Evolutionary conservation across 2,329 filamentous ascomycete genomes (phyloP).

Genomic region (Pochonia chlamydosporia): DNA sequence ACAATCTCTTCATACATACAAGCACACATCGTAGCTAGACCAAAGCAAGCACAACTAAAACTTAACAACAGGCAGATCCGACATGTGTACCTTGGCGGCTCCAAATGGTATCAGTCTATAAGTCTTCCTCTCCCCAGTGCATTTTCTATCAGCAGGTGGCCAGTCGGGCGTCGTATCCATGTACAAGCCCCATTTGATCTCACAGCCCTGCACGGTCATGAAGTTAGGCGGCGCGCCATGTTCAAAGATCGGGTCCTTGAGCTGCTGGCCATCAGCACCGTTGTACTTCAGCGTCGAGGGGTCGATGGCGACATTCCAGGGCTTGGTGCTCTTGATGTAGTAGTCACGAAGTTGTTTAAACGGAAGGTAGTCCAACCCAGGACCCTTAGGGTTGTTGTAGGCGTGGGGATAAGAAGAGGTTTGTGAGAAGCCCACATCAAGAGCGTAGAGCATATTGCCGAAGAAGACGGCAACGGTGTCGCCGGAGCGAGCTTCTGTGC

Average conservation of each 20-base stretch:
- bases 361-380: conserved; percentile 13
- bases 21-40: neutral
- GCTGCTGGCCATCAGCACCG: conserved; percentile 12
- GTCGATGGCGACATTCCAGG: conserved; percentile 24
- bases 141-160: conserved; percentile 12
- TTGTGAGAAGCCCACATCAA: conserved; percentile 27
- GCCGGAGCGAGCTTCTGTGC: conserved; percentile 18
- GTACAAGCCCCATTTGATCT: conserved; percentile 28
- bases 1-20: neutral
- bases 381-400: conserved; percentile 12
- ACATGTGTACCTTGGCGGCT: conserved; percentile 39
- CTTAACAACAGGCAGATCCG: conserved; percentile 14
- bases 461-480: conserved; percentile 36
- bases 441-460: conserved; percentile 36
- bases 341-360: conserved; percentile 23
- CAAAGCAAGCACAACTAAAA: neutral
- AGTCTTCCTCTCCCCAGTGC: conserved; percentile 22
- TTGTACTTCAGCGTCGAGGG: conserved; percentile 19
- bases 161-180: conserved; percentile 25
- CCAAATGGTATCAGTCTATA: conserved; percentile 38
- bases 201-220: conserved; percentile 30
- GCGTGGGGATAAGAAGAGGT: conserved; percentile 17
- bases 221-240: conserved; percentile 25
- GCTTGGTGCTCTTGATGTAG: conserved; percentile 23
- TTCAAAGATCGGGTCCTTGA: conserved; percentile 22